Base-by-base conservation (phyloP, 2,329 filamentous ascomycete genomes). In the Fusarium sp. region DNA sequence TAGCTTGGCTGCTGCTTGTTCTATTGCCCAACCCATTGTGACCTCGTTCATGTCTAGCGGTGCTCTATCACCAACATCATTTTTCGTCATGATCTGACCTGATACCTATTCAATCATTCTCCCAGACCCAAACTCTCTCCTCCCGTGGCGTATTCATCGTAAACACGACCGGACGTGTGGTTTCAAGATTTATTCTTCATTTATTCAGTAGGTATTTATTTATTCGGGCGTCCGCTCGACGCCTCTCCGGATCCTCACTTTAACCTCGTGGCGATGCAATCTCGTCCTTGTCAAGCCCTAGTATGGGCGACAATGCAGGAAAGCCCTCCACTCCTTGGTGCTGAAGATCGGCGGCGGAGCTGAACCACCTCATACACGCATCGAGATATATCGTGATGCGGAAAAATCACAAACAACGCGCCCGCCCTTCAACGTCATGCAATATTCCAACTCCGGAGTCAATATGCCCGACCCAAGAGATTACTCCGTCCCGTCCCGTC, bases 261-360 rank as follows among this genome's bases (percentile, higher is more conserved):
- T 91, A 92, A 92, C 90, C 90, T 92, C 90, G 87, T 91, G 89
- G 88, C 84, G 83, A 84, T 84, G 83, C 83, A 82, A 81, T 84
- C 83, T 81, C 83, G 80, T 79, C 80, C 59, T 65, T 61, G 64
- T 64, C 64, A 65, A 71, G 57, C 65, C 70, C 73, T 71, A 75
- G 66, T 50, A 62, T 73, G 72, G 69, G 73, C 65, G 47, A 65
- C 67, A 68, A 62, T 65, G 74, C 71, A 79, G 78, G 81, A 79
- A 82, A 82, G 81, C 83, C 81, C 84, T 84, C 89, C 89, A 91
- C 89, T 91, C 90, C 87, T 91, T 88, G 90, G 90, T 92, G 90
- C 88, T 89, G 85, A 91, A 87, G 84, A 85, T 75, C 86, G 87
- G 86, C 82, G 86, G 89, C 90, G 90, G 90, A 92, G 90, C 87